Evolutionary conservation across 768 basidiomycete genomes (phyloP), one percentile per base, ranked within the genome.

Genomic region (Lactarius akahatsu): DNA sequence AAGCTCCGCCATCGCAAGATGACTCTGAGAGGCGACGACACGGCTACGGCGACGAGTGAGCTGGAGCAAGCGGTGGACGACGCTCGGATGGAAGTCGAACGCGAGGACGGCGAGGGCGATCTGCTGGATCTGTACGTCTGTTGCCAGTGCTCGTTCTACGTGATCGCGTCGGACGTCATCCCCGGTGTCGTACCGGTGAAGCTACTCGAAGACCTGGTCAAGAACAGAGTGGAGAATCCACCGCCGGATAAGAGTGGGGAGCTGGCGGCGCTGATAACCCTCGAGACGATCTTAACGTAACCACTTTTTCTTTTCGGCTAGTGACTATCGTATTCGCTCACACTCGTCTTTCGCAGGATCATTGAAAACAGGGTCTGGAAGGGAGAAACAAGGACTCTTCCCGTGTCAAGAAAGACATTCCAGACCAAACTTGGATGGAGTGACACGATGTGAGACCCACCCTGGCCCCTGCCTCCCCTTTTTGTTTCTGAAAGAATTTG

Each of bases 91-190:
- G 76, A 77, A n/a, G 76, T 79, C 18, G 66, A 65, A 43, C 66
- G 60, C n/a, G 65, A 63, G 30, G 78, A 78, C 43, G 80, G 82
- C 70, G 73, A 77, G 36, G 86, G 84, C 28, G 84, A 81, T 65
- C 74, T 90, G 34, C 77, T 94, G 50, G 91, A 94, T 74, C 80
- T 93, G 34, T 94, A 90, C 72, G 79, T 92, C 55, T 94, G 92
- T 74, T 94, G 92, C 72, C 92, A 92, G 72, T 94, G 92, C 75
- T 87, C 86, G 28, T 76, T 89, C 69, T 90, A 88, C 72, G 86
- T 88, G 70, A 80, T 91, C 45, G 87, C 84, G 1, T 91, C 89
- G 28, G 80, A 83, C 18, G 78, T 88, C 60, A 86, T 93, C 57
- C 85, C 91, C 43, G 92, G 90, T 5, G 86, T 94, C 52, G 80